Percentiles rank a stretch among this genome's conserved stretches.
Conservation (phyloP, 768 basidiomycete genomes). For the Cyathus striatus region DNA sequence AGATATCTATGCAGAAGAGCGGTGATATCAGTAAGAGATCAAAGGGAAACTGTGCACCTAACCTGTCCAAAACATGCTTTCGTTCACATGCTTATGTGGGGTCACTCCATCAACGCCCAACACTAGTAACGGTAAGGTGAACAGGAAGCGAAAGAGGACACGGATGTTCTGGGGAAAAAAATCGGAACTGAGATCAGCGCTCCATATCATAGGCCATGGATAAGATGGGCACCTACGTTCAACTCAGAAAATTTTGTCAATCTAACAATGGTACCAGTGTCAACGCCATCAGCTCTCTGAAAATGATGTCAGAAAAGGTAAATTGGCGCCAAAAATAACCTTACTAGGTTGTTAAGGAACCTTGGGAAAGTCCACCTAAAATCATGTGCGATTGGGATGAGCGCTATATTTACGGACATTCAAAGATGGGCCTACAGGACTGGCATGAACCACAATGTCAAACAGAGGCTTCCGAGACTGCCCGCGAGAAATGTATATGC, state of each 20-base stretch:
- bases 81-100: slow-evolving; percentile 60
- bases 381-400: slow-evolving; percentile 6
- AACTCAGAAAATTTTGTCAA: slow-evolving; percentile 79
- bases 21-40: background rate
- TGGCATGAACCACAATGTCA: slow-evolving; percentile 74
- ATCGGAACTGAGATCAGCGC: slow-evolving; percentile 62
- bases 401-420: slow-evolving; percentile 4
- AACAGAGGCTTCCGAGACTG: slow-evolving; percentile 57
- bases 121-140: background rate
- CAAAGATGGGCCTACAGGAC: slow-evolving; percentile 44
- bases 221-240: slow-evolving; percentile 74
- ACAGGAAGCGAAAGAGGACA: background rate
- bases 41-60: slow-evolving; percentile 35
- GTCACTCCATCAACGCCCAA: background rate
- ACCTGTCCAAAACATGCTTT: slow-evolving; percentile 57
- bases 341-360: slow-evolving; percentile 58
- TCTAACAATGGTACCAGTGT: slow-evolving; percentile 59
- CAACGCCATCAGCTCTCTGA: slow-evolving; percentile 60
- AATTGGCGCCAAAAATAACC: slow-evolving; percentile 8
- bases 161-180: slow-evolving; percentile 25
- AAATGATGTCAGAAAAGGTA: background rate
- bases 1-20: slow-evolving; percentile 39
- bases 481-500: slow-evolving; percentile 68
- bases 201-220: slow-evolving; percentile 68
- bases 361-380: slow-evolving; percentile 63